These are phyloP conservation scores for Apostasia ramifera DNA, from an alignment of 106 monocot genomes.

Conservation along the genomic window DNA sequence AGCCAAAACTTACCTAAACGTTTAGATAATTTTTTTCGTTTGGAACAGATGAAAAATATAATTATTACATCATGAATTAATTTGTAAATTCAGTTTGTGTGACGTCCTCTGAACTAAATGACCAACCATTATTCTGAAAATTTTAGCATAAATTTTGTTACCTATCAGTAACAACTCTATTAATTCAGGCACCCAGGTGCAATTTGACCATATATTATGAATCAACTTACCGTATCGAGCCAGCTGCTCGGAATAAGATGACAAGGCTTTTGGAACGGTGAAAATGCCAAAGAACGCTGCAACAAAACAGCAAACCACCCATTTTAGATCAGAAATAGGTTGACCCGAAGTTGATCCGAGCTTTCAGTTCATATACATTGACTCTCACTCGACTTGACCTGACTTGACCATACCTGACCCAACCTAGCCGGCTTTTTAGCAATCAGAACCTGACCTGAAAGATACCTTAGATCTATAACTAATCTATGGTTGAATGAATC, in stretches of 20 bases:
- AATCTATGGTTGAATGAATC: too few relatives aligned
- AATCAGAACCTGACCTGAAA: too few relatives aligned
- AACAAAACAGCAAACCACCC: background rate
- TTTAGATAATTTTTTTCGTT: too few relatives aligned
- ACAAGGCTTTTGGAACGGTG: conserved; percentile 68
- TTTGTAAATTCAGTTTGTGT: background rate
- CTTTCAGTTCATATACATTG: too few relatives aligned
- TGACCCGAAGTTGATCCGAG: too few relatives aligned
- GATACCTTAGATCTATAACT: too few relatives aligned
- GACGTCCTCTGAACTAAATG: background rate
- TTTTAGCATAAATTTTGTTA: background rate
- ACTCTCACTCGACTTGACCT: too few relatives aligned
- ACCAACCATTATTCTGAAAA: background rate
- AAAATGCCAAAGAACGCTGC: conserved; percentile 91
- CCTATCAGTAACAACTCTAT: background rate
- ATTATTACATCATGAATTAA: background rate
- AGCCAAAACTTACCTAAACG: conserved; percentile 90
- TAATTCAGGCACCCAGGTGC: too few relatives aligned
- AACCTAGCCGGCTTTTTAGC: too few relatives aligned
- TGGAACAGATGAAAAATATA: too few relatives aligned
- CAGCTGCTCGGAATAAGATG: conserved; percentile 67
- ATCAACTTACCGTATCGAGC: conserved; percentile 48
- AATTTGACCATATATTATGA: background rate
- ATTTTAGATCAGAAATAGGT: background rate
- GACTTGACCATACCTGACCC: too few relatives aligned